Percentiles rank a stretch among this genome's conserved stretches.
These are phyloP conservation scores for Pyrus pyrifolia DNA, from an alignment of 306 rosid species.

Conservation along the genomic window DNA sequence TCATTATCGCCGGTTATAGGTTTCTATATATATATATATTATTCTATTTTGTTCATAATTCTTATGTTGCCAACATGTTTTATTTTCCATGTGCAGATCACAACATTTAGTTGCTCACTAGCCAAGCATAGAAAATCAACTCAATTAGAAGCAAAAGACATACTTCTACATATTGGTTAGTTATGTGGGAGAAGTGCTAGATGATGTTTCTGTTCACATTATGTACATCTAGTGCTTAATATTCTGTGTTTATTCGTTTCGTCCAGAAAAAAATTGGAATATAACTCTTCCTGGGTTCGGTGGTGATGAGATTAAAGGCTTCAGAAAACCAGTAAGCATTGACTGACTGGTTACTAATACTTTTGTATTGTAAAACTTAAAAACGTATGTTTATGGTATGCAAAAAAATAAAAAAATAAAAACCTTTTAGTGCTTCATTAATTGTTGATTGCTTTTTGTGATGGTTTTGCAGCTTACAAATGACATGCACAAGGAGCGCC, in stretches of 20 bases:
- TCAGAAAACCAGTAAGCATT: slow-evolving; percentile 57
- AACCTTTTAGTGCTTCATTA: background rate
- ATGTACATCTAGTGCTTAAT: slow-evolving; percentile 8
- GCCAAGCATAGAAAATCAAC: slow-evolving; percentile 93
- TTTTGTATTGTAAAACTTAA: background rate
- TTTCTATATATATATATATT: background rate
- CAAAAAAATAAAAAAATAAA: background rate
- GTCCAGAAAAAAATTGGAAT: slow-evolving; percentile 81
- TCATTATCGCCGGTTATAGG: background rate
- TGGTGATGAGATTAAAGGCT: slow-evolving; percentile 86
- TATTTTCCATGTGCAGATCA: slow-evolving; percentile 43
- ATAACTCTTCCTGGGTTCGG: slow-evolving; percentile 89
- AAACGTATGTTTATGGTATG: background rate
- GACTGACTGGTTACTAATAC: slow-evolving; percentile 8
- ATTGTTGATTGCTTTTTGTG: slow-evolving; percentile 5
- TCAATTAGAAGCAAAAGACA: slow-evolving; percentile 79
- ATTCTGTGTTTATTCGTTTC: slow-evolving; percentile 7
- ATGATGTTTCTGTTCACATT: background rate
- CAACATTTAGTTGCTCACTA: slow-evolving; percentile 82
- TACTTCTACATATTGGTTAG: slow-evolving; percentile 89
- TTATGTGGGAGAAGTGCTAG: slow-evolving; percentile 16
- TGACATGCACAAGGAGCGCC: slow-evolving; percentile 90
- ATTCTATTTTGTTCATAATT: background rate
- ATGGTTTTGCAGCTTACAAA: slow-evolving; percentile 48
- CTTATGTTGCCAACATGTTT: background rate